These are phyloP conservation scores for Aspergillus bombycis DNA, from an alignment of 2,329 filamentous ascomycete species.

Conservation along the genomic window DNA sequence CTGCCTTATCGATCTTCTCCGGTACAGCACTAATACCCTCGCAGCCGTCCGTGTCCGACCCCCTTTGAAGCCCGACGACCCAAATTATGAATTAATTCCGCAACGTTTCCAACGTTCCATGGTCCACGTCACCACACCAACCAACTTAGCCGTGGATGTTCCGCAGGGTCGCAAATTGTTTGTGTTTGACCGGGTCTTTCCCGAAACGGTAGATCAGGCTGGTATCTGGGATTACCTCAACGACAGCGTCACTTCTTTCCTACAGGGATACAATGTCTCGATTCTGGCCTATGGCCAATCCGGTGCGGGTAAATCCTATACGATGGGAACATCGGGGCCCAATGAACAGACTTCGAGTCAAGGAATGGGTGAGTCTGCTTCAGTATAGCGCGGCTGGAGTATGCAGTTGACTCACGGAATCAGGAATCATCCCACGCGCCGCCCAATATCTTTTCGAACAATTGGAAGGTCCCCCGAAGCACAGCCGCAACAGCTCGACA, in stretches of 20 bases:
- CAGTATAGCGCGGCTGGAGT: neutral
- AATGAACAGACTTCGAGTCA: constrained; percentile 67
- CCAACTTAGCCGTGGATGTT: constrained; percentile 84
- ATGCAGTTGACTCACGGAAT: constrained; percentile 1
- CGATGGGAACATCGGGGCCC: constrained; percentile 94
- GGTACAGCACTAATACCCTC: constrained; percentile 19
- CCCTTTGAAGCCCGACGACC: constrained; percentile 78
- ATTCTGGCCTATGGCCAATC: constrained; percentile 96
- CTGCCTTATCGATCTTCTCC: neutral
- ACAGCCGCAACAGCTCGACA: constrained; percentile 68
- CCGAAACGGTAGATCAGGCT: constrained; percentile 79
- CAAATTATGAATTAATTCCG: constrained; percentile 91
- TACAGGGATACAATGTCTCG: constrained; percentile 98
- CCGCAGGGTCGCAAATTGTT: constrained; percentile 93
- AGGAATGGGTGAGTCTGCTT: constrained; percentile 70
- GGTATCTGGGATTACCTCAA: constrained; percentile 92
- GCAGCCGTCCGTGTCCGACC: constrained; percentile 91
- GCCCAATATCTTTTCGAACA: constrained; percentile 86
- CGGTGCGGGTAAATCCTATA: constrained; percentile 96
- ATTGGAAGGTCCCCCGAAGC: constrained; percentile 63
- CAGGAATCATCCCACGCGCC: constrained; percentile 93
- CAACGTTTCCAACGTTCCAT: constrained; percentile 93
- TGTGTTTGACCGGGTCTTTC: constrained; percentile 94
- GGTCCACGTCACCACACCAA: constrained; percentile 85
- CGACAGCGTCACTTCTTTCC: constrained; percentile 86